phyloP scores from a whole-genome alignment of 345 rosid species.

The Eucalyptus regnans region DNA sequence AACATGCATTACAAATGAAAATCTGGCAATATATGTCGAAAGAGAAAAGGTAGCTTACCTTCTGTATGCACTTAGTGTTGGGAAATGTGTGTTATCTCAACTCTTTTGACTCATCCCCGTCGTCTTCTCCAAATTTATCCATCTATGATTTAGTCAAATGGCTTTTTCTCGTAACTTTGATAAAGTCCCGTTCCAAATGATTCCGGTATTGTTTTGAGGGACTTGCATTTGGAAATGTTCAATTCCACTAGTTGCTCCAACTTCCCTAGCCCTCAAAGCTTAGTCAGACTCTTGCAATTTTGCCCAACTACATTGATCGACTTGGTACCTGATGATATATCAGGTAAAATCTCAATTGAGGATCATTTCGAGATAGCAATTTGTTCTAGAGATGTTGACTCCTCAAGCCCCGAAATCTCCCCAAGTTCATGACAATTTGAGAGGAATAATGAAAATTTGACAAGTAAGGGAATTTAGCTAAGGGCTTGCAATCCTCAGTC shows the following conservation, averaged over 20 bases:
- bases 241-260: not conserved
- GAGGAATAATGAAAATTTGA: not conserved
- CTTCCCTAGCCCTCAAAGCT: not conserved
- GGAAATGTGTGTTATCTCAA: not conserved
- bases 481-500: not conserved
- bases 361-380: not conserved
- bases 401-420: not conserved
- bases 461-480: not conserved
- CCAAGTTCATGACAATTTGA: not conserved
- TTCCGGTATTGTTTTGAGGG: not conserved
- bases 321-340: not conserved
- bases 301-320: not conserved
- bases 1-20: not conserved
- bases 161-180: not conserved
- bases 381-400: not conserved
- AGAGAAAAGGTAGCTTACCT: not conserved
- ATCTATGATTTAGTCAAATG: not conserved
- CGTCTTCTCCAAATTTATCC: not conserved
- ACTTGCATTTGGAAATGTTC: not conserved
- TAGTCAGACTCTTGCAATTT: not conserved
- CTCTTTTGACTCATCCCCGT: not conserved
- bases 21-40: not conserved
- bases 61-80: not conserved
- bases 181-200: not conserved
- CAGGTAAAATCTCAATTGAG: not conserved